Base-by-base conservation (phyloP, 139 green algal genomes). In the Closterium sp. region DNA sequence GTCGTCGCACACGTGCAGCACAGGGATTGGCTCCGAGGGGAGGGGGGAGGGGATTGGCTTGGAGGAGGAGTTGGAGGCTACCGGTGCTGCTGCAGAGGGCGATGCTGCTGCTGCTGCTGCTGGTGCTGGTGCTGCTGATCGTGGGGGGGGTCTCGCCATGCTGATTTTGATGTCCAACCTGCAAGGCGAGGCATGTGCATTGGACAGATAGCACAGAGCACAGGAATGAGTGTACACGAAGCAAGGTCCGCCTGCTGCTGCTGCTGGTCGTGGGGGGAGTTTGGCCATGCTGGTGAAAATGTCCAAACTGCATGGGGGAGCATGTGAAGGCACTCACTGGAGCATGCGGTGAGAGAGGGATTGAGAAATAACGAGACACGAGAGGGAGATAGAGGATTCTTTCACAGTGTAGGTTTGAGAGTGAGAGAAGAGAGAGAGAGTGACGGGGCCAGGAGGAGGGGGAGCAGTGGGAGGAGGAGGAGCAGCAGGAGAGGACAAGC, bases 281-380 rank as follows among this genome's bases (percentile, higher is more conserved):
- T 89, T 31, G n/a, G 35, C 86, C 64, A 31, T 55, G 31, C 28
- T 31, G 35, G 66, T 89, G 31, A 89, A 89, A 84, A 89, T 89
- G 6, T 89, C 86, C 86, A 76, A 34, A 28, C 31, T 83, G 30
- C 86, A 84, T 69, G 43, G 43, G 4, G 43, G n/a, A n/a, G n/a
- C n/a, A n/a, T n/a, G n/a, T n/a, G n/a, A n/a, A n/a, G n/a, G n/a
- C n/a, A n/a, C n/a, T n/a, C n/a, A n/a, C n/a, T n/a, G n/a, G n/a
- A n/a, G n/a, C n/a, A n/a, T n/a, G n/a, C n/a, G n/a, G n/a, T n/a
- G n/a, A n/a, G n/a, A n/a, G n/a, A n/a, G n/a, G n/a, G n/a, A n/a
- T n/a, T n/a, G n/a, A n/a, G n/a, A n/a, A n/a, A n/a, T n/a, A n/a
- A n/a, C n/a, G n/a, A n/a, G n/a, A n/a, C n/a, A n/a, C n/a, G n/a